Evolutionary conservation across 345 rosid species (phyloP), one percentile per base, ranked within the genome.

Genomic region (Citrus inodora): DNA sequence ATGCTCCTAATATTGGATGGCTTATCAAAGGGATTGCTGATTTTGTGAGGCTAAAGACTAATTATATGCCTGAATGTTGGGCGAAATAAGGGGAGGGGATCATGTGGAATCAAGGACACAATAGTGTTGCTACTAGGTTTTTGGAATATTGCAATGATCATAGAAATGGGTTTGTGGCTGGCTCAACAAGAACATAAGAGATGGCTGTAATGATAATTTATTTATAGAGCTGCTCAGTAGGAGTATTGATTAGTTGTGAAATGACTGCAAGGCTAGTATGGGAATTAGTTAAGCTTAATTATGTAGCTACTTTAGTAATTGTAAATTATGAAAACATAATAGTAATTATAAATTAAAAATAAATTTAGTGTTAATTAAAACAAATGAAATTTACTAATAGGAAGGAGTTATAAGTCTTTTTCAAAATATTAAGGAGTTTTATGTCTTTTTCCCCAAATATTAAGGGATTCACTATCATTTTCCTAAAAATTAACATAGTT

Each of bases 101-200:
- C 69, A 71, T 80, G 46, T 92, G 93, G 96, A 93, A 92, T 51
- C 88, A 92, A 38, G 94, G 94, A 0, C 88, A 86, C 13, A 9
- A 11, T 3, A 93, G 87, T 55, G 87, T 92, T 16, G 88, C 91
- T 0, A 89, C 89, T 0, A 81, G 84, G 71, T 92, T 92, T 70
- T 78, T 93, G 83, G 91, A 89, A 4, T 93, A 90, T 3, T 88
- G 91, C 67, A 83, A 87, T 71, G 75, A 46, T 64, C 28, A 85
- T 8, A 87, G 75, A 68, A 82, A 84, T 74, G 91, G 92, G 8
- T 89, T 93, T 28, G 94, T 89, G 35, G 93, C 92, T 0, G 88
- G 35, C 82, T 90, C 9, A 92, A 92, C 75, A 80, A 80, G 91
- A 92, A 86, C 83, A 87, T 90, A 92, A 88, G 88, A 73, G 80